Percentiles rank a stretch among this genome's conserved stretches.
Evolutionary conservation across 1,139 yeast species (phyloP).

Genomic region (Lodderomyces parapsilosis): DNA sequence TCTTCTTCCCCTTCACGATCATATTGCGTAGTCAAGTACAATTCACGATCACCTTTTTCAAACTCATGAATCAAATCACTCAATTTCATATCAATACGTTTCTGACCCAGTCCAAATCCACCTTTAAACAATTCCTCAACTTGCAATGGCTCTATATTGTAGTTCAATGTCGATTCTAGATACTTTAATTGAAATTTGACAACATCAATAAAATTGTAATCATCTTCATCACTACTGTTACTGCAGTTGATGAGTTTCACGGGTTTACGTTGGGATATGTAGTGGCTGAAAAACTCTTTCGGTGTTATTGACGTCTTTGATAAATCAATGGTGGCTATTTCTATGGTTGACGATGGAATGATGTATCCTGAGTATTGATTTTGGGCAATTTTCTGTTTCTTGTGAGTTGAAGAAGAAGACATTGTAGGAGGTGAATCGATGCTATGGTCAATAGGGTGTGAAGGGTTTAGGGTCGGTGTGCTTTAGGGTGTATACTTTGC

Average conservation of each 20-base stretch:
- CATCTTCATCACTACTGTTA: too few species aligned
- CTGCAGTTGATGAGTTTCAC: slow-evolving; percentile 21
- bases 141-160: slow-evolving; percentile 36
- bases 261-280: slow-evolving; percentile 36
- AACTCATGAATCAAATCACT: slow-evolving; percentile 44
- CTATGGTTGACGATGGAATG: slow-evolving; percentile 13
- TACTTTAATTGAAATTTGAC: slow-evolving; percentile 30
- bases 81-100: slow-evolving; percentile 49
- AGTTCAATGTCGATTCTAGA: slow-evolving; percentile 31
- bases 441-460: background rate
- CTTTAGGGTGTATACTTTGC: background rate
- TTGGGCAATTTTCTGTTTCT: slow-evolving; percentile 6
- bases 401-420: background rate
- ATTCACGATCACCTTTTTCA: slow-evolving; percentile 32
- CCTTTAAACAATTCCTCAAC: slow-evolving; percentile 55
- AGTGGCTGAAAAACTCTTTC: slow-evolving; percentile 26
- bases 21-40: slow-evolving; percentile 70
- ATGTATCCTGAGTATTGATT: slow-evolving; percentile 15
- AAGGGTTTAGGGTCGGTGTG: too few species aligned
- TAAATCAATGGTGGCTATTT: slow-evolving; percentile 7
- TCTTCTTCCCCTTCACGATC: slow-evolving; percentile 25
- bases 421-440: too few species aligned
- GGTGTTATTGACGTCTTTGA: background rate
- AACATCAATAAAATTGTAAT: background rate
- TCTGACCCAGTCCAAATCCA: slow-evolving; percentile 67